A percentile compares a stretch with the other conserved stretches of the same genome.
Conservation (phyloP, 2,329 filamentous ascomycete genomes). For the Calycina herbarum region DNA sequence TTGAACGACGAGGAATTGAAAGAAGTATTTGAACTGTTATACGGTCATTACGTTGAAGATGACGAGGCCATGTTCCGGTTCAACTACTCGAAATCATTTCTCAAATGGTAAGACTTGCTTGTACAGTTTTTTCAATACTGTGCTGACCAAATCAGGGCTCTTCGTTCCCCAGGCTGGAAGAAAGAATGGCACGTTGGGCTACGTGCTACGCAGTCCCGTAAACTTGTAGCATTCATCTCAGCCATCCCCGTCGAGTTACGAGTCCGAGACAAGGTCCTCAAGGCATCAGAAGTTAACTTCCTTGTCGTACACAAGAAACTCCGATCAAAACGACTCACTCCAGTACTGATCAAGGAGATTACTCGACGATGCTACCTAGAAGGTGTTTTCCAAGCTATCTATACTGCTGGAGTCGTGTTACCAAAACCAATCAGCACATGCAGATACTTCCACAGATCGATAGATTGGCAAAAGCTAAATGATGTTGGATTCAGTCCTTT, state of each 20-base stretch:
- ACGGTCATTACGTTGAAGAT: constrained; percentile 96
- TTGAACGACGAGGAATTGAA: constrained; percentile 74
- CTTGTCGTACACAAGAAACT: constrained; percentile 98
- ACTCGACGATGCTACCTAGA: constrained; percentile 86
- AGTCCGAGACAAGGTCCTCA: constrained; percentile 73
- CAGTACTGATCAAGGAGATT: constrained; percentile 96
- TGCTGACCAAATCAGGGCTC: constrained; percentile 60
- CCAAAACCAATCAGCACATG: constrained; percentile 91
- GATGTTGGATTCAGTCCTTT: constrained; percentile 92
- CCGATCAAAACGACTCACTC: constrained; percentile 85
- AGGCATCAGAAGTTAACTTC: constrained; percentile 94
- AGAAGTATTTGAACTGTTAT: constrained; percentile 89
- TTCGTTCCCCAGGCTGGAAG: constrained; percentile 92
- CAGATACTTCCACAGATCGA: constrained; percentile 88
- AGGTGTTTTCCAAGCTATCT: constrained; percentile 91
- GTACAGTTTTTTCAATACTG: background rate
- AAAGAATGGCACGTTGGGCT: constrained; percentile 96
- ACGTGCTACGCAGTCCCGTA: constrained; percentile 76
- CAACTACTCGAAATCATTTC: constrained; percentile 86
- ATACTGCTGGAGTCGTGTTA: constrained; percentile 88
- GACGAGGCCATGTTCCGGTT: constrained; percentile 97
- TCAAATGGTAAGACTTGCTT: constrained; percentile 71
- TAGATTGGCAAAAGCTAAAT: constrained; percentile 96
- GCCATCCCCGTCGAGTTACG: constrained; percentile 84
- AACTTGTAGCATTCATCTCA: constrained; percentile 93